These are phyloP conservation scores for Spizellomyces punctatus DNA, from an alignment of 192 early-diverging fungal genomes.

Conservation along the genomic window DNA sequence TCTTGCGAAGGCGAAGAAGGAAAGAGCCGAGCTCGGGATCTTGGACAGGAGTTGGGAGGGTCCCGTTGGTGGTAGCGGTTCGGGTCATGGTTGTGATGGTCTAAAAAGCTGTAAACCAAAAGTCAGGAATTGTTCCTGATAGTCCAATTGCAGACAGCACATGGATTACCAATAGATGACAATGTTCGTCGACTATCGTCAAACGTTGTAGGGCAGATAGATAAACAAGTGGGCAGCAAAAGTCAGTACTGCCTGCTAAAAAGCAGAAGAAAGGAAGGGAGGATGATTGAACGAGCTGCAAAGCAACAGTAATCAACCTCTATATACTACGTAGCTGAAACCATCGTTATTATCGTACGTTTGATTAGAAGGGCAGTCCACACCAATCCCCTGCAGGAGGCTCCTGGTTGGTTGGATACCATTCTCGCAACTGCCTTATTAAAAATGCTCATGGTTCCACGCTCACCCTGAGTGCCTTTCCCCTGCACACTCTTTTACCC, in stretches of 20 bases:
- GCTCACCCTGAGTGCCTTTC: no score
- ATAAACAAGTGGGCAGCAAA: not conserved
- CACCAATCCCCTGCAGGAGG: no score
- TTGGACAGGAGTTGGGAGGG: constrained; percentile 41
- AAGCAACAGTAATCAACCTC: no score
- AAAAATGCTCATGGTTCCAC: no score
- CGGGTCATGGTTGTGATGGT: constrained; percentile 6
- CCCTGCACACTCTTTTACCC: no score
- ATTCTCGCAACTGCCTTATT: no score
- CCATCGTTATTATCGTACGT: no score
- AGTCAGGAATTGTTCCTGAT: not conserved
- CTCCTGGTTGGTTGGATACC: no score
- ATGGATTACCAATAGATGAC: not conserved
- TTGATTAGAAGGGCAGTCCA: no score
- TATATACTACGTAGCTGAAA: no score
- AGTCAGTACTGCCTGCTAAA: not conserved
- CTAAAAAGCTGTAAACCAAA: not conserved
- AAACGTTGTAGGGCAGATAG: not conserved
- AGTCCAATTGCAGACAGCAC: not conserved
- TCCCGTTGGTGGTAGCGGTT: not conserved
- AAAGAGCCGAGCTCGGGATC: constrained; percentile 44
- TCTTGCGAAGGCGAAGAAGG: constrained; percentile 46
- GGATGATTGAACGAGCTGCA: no score
- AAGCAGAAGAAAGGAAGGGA: no score
- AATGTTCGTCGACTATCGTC: not conserved